Base-by-base conservation (phyloP, 805 yeast genomes). In the Sugiyamaella valdiviana region DNA sequence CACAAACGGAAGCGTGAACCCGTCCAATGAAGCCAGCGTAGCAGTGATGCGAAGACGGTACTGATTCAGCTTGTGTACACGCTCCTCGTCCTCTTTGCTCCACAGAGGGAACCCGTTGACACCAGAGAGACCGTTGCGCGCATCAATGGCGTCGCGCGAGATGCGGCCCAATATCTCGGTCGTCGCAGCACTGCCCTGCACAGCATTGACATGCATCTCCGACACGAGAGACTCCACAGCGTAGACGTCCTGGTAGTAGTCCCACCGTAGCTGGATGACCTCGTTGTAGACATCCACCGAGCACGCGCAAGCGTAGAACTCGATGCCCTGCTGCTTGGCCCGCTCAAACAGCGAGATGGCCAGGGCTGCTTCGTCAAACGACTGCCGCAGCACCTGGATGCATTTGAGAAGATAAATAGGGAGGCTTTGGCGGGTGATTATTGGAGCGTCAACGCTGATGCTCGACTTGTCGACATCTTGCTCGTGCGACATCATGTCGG, bases 141-240 rank as follows among this genome's bases (percentile, higher is more conserved):
- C 57, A 9, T 59, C 64, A 9, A 50, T 44, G 14, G 59, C 58
- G 20, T 59, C 63, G 1, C 60, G 43, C 39, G 56, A 51, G 37
- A 66, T 60, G 17, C 36, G 44, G 16, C 57, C 49, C 15, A 67
- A 52, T 10, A 66, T 50, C 39, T 56, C 58, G 7, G 62, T 55
- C 5, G 75, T 72, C 12, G 57, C 62, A 3, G 59, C 44, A 45
- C 67, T 62, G 3, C 71, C 67, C 29, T 62, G 61, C 9, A 73
- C 64, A 5, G 72, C 76, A 51, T 73, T 71, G 45, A 69, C 67
- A 14, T 63, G 64, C 58, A 73, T 62, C 48, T 73, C 76, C 15
- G 68, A 64, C n/a, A 69, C 57, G 15, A 69, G 51, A 12, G 57
- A 53, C 20, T 64, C 62, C n/a, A 70, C 63, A 3, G 62, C 57